Conservation (phyloP, 192 early-diverging fungal species). For the Coemansia sp. region DNA sequence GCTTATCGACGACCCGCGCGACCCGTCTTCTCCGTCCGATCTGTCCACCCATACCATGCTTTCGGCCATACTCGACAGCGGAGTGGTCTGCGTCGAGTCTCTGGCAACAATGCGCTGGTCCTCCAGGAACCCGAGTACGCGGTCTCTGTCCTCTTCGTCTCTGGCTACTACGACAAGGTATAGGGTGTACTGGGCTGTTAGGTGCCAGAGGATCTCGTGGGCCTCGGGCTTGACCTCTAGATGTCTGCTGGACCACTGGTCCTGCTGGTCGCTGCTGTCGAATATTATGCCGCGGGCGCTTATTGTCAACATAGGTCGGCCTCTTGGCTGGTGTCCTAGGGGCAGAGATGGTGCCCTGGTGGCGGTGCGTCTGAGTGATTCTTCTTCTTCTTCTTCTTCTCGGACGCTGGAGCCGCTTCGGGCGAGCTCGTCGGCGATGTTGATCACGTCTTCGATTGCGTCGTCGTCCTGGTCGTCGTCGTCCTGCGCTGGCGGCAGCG, state of each 20-base stretch:
- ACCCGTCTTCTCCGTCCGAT: neutral
- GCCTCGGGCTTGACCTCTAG: conserved; percentile 6
- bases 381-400: no score
- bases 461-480: conserved; percentile 8
- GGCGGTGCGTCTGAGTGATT: no score
- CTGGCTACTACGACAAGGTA: conserved; percentile 24
- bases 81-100: no score
- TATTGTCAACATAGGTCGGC: conserved; percentile 12
- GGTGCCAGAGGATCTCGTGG: neutral
- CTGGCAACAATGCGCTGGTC: neutral
- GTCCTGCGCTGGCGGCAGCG: neutral
- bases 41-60: conserved; percentile 31
- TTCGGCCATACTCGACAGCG: neutral
- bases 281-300: conserved; percentile 34
- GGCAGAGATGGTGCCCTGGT: no score
- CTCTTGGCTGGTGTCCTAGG: neutral
- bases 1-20: neutral
- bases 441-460: conserved; percentile 2
- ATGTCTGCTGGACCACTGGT: conserved; percentile 17
- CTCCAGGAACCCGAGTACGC: conserved; percentile 3
- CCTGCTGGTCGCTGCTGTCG: neutral
- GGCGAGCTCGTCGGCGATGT: conserved; percentile 2
- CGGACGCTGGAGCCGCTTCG: neutral
- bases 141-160: neutral
- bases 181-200: conserved; percentile 16